Evolutionary conservation across 2,329 filamentous ascomycete genomes (phyloP).

Genomic region (Peltaster fructicola): DNA sequence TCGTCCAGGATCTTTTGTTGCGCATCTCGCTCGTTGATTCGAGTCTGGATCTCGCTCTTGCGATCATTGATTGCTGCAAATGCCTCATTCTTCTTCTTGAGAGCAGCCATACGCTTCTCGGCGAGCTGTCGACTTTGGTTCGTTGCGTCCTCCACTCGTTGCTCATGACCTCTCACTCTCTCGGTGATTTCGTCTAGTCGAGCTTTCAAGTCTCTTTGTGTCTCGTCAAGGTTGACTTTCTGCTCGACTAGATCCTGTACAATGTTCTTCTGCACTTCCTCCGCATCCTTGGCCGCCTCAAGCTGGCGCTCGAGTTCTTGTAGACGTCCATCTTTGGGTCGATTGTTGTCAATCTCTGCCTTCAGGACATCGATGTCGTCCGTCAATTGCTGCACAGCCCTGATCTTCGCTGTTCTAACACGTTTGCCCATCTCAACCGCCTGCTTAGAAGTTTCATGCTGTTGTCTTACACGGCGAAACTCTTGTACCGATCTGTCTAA

Average conservation of each 20-base stretch:
- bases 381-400: conserved; percentile 41
- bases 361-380: conserved; percentile 49
- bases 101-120: conserved; percentile 17
- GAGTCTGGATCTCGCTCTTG: conserved; percentile 14
- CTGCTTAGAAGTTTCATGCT: conserved; percentile 31
- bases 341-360: conserved; percentile 40
- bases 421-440: conserved; percentile 26
- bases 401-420: conserved; percentile 29
- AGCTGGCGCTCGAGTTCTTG: conserved; percentile 32
- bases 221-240: conserved; percentile 25
- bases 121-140: conserved; percentile 15
- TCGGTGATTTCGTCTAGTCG: conserved; percentile 16
- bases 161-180: conserved; percentile 11
- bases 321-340: conserved; percentile 42
- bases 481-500: conserved; percentile 34
- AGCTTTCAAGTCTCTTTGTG: conserved; percentile 15
- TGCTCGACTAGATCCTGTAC: conserved; percentile 31
- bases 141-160: conserved; percentile 16
- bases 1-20: conserved; percentile 15
- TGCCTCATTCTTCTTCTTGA: conserved; percentile 26
- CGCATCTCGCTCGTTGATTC: conserved; percentile 14
- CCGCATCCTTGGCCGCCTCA: conserved; percentile 35
- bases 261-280: conserved; percentile 24
- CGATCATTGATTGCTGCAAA: conserved; percentile 19
- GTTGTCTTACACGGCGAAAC: conserved; percentile 30